Evolutionary conservation across 1,284 basidiomycete species (phyloP).

Genomic region (Phlebopus sp.): DNA sequence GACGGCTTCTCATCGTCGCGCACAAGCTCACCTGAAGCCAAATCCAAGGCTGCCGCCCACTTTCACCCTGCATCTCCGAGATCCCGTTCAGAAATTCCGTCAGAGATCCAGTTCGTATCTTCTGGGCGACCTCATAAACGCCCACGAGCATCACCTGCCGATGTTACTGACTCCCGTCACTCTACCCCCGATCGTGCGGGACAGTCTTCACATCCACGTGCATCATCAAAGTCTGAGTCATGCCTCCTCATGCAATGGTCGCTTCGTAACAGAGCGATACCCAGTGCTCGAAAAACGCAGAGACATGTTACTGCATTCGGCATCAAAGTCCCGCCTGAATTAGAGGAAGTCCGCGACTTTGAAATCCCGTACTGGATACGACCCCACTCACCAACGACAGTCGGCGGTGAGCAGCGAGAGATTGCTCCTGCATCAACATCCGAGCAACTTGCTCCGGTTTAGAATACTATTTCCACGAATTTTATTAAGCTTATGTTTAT

Average conservation of each 20-base stretch:
- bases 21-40: conserved; percentile 20
- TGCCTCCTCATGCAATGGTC: conserved; percentile 49
- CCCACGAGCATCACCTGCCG: conserved; percentile 14
- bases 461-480: conserved; percentile 6
- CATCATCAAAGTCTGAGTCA: conserved; percentile 29
- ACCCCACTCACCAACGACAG: conserved; percentile 18
- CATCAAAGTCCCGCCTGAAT: conserved; percentile 42
- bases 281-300: conserved; percentile 47
- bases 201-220: conserved; percentile 8
- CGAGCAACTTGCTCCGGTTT: not conserved
- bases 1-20: conserved; percentile 7
- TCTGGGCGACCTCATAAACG: conserved; percentile 32
- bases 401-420: conserved; percentile 10
- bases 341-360: conserved; percentile 48
- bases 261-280: conserved; percentile 43
- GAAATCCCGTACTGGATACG: conserved; percentile 46
- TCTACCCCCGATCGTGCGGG: conserved; percentile 22
- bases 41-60: conserved; percentile 9
- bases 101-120: conserved; percentile 26
- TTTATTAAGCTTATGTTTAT: conserved; percentile 34
- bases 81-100: conserved; percentile 31
- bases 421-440: conserved; percentile 6
- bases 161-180: conserved; percentile 22
- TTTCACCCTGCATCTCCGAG: conserved; percentile 22
- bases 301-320: conserved; percentile 58